These are phyloP conservation scores for Spiraea crenata DNA, from an alignment of 331 rosid species.

Conservation along the genomic window DNA sequence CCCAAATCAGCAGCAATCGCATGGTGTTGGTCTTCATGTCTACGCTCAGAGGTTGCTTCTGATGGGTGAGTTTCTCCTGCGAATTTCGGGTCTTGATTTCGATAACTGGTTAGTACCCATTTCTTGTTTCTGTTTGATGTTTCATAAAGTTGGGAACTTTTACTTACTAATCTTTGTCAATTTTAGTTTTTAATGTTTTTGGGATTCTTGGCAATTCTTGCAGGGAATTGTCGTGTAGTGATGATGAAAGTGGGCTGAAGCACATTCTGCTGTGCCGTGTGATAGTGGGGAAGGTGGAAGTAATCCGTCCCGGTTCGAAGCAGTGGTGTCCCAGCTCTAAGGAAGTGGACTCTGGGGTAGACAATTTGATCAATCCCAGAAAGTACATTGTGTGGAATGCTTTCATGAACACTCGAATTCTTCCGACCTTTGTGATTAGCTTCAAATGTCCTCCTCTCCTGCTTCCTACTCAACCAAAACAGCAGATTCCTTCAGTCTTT, in stretches of 20 bases:
- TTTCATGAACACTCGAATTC: too few relatives aligned
- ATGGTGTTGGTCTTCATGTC: slow-evolving; percentile 41
- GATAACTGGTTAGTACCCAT: neutral
- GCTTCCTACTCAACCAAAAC: too few relatives aligned
- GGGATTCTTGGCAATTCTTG: neutral
- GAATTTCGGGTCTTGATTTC: too few relatives aligned
- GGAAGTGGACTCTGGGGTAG: too few relatives aligned
- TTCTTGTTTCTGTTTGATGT: too few relatives aligned
- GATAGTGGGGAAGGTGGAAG: slow-evolving; percentile 48
- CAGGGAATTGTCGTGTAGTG: slow-evolving; percentile 35
- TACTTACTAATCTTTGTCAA: neutral
- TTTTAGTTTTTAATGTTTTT: neutral
- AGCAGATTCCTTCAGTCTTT: too few relatives aligned
- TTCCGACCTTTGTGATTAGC: too few relatives aligned
- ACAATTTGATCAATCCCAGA: too few relatives aligned
- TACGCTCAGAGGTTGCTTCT: slow-evolving; percentile 22
- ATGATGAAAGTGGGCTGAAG: slow-evolving; percentile 43
- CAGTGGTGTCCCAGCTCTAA: too few relatives aligned
- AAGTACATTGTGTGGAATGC: too few relatives aligned
- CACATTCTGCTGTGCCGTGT: slow-evolving; percentile 54
- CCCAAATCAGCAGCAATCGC: neutral
- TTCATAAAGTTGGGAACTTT: too few relatives aligned
- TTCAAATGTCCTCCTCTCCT: too few relatives aligned
- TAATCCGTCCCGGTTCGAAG: slow-evolving; percentile 35
- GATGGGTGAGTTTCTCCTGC: slow-evolving; percentile 29